Conservation (phyloP, 805 yeast genomes). For the Lipomyces mesembrius region DNA sequence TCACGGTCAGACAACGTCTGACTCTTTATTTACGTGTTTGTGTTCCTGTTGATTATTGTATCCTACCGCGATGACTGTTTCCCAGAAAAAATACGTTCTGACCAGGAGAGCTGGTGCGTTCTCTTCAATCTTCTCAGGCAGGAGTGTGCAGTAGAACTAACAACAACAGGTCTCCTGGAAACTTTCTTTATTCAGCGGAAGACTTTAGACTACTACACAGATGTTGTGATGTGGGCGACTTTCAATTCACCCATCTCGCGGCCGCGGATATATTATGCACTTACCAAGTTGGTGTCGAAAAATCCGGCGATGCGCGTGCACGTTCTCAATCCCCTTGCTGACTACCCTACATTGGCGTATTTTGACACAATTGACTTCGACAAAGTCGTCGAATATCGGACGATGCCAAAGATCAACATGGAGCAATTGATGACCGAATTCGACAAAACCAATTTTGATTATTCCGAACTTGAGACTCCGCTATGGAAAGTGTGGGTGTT, state of each 20-base stretch:
- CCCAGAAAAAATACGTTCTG: not conserved
- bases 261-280: conserved; percentile 1
- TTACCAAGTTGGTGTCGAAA: not conserved
- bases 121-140: not conserved
- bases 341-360: conserved; percentile 5
- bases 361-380: conserved; percentile 3
- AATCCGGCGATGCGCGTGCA: conserved; percentile 2
- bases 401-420: not conserved
- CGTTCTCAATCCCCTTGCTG: not conserved
- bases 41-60: not conserved
- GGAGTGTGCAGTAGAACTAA: not conserved
- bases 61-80: not conserved
- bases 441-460: conserved; percentile 3
- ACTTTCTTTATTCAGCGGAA: conserved; percentile 4
- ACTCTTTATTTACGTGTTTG: no score
- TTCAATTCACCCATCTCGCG: not conserved
- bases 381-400: conserved; percentile 6
- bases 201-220: conserved; percentile 1
- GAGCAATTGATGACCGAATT: conserved; percentile 7
- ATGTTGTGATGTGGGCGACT: conserved; percentile 5
- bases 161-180: conserved; percentile 4
- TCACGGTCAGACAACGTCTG: no score
- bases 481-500: conserved; percentile 17
- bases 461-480: conserved; percentile 5
- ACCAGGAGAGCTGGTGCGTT: conserved; percentile 4